Evolutionary conservation across 768 basidiomycete genomes (phyloP).

Genomic region (Kwoniella mangroviensis): DNA sequence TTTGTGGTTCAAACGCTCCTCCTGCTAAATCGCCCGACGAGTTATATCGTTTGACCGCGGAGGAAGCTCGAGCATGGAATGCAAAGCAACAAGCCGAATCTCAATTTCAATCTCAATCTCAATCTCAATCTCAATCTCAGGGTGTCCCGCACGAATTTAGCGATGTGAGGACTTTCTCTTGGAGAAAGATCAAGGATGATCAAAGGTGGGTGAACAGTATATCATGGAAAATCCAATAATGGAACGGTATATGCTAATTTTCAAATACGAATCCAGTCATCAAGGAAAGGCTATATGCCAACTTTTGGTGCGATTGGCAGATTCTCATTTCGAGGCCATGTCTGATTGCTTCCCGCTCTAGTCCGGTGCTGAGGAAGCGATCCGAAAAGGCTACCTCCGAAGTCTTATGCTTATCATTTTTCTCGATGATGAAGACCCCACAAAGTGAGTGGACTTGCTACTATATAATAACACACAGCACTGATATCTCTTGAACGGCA

Average conservation of each 20-base stretch:
- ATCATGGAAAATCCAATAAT: not conserved
- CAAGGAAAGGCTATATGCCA: conserved; percentile 3
- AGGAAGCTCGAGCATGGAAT: conserved; percentile 7
- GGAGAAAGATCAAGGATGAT: not conserved
- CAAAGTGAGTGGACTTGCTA: conserved; percentile 19
- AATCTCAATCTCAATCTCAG: not conserved
- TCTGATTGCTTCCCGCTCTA: not conserved
- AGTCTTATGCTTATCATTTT: conserved; percentile 23
- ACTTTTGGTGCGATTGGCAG: not conserved
- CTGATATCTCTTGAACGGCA: not conserved
- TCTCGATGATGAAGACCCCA: conserved; percentile 25
- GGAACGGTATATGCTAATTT: not conserved
- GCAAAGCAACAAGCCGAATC: not conserved
- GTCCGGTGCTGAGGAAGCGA: conserved; percentile 22
- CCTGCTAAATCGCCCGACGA: conserved; percentile 1
- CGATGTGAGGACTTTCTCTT: not conserved
- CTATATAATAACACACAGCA: not conserved
- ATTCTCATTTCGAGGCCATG: not conserved
- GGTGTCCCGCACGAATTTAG: not conserved
- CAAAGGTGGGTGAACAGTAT: not conserved
- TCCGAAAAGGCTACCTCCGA: conserved; percentile 22
- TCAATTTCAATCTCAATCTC: not conserved
- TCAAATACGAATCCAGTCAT: not conserved
- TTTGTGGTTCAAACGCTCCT: not conserved
- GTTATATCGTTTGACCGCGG: not conserved